Percentiles rank a stretch among this genome's conserved stretches.
phyloP scores from a whole-genome alignment of 129 eudicot genomes.

The Artemisia annua region DNA sequence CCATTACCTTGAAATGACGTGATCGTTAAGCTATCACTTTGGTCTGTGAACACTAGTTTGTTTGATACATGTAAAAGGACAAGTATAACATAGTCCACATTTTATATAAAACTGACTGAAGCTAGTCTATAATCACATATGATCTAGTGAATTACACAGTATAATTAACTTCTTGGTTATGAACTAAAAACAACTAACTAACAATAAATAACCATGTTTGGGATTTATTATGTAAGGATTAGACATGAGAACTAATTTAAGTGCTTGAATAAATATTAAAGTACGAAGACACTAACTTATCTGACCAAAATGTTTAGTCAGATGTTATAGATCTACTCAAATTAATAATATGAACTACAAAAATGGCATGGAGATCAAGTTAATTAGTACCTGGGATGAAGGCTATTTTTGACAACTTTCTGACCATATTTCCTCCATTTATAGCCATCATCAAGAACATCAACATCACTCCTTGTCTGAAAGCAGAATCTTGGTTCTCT shows the following conservation, averaged over 20 bases:
- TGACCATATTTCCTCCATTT: slow-evolving; percentile 98
- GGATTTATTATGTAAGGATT: background rate
- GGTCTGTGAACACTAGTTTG: background rate
- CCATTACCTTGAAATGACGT: slow-evolving; percentile 21
- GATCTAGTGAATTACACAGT: background rate
- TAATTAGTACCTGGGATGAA: slow-evolving; percentile 77
- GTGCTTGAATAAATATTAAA: too few relatives aligned
- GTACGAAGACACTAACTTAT: too few relatives aligned
- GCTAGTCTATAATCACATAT: background rate
- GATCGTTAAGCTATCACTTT: slow-evolving; percentile 22
- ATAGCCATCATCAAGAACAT: slow-evolving; percentile 97
- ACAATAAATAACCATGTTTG: background rate
- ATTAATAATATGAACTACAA: background rate
- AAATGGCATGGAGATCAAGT: slow-evolving; percentile 6
- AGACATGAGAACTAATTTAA: background rate
- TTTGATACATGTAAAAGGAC: slow-evolving; percentile 29
- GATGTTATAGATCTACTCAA: background rate
- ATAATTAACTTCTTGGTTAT: background rate
- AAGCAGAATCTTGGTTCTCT: slow-evolving; percentile 97
- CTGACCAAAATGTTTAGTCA: too few relatives aligned
- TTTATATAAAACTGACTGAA: slow-evolving; percentile 5
- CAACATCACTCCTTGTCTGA: slow-evolving; percentile 94
- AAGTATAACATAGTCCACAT: slow-evolving; percentile 18
- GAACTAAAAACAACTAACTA: background rate
- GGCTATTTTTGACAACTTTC: slow-evolving; percentile 95